phyloP scores from a whole-genome alignment of 2,329 filamentous ascomycete genomes.

The Aspergillus ochraceus region DNA sequence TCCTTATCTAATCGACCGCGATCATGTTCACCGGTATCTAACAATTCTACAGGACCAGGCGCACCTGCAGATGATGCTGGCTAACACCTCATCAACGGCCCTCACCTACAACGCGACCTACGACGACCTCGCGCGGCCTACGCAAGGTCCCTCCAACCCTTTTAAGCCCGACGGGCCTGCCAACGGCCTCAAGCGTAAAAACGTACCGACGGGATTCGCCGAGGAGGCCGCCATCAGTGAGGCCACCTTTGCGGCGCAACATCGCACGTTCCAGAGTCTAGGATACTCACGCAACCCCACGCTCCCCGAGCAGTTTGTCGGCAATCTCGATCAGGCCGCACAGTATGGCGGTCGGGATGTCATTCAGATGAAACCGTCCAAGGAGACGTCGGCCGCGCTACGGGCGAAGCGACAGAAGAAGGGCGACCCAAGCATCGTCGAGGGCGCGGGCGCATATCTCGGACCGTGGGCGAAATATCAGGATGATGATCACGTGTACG shows the following conservation, averaged over 20 bases:
- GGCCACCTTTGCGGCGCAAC: constrained; percentile 82
- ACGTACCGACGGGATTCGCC: constrained; percentile 80
- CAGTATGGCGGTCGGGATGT: constrained; percentile 53
- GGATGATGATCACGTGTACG: constrained; percentile 68
- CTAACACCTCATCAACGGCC: constrained; percentile 51
- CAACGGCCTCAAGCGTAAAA: constrained; percentile 70
- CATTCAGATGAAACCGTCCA: constrained; percentile 59
- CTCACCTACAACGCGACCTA: constrained; percentile 62
- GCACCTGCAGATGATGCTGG: constrained; percentile 52
- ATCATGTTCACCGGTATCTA: constrained; percentile 30
- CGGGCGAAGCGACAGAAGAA: constrained; percentile 79
- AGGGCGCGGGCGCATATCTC: constrained; percentile 84
- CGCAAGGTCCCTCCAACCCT: constrained; percentile 71
- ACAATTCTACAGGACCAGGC: constrained; percentile 48
- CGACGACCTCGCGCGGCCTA: constrained; percentile 67
- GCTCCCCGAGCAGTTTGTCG: constrained; percentile 43
- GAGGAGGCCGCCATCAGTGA: constrained; percentile 89
- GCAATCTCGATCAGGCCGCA: constrained; percentile 49
- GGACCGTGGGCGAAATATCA: constrained; percentile 92
- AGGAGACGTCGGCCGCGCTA: constrained; percentile 68
- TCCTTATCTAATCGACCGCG: neutral
- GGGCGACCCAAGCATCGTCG: constrained; percentile 78
- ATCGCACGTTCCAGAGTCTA: constrained; percentile 74
- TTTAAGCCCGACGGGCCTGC: constrained; percentile 62
- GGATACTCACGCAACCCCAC: constrained; percentile 54